A percentile compares a stretch with the other conserved stretches of the same genome.
phyloP scores from a whole-genome alignment of 1,284 basidiomycete genomes.

The Puccinia polysora region DNA sequence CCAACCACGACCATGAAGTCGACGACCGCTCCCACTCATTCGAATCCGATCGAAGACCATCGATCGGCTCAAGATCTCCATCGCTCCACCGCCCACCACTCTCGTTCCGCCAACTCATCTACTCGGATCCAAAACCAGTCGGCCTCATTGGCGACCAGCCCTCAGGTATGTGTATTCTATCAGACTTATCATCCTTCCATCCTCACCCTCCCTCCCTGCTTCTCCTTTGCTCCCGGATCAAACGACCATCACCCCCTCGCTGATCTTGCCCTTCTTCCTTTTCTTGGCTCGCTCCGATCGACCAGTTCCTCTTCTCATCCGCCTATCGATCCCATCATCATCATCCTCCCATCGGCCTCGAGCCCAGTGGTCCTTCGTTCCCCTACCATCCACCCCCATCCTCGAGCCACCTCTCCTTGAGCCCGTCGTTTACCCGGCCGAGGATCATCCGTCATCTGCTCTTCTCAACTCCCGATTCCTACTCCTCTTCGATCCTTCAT shows the following conservation, averaged over 20 bases:
- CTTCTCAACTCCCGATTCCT: constrained; percentile 29
- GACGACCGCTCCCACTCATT: constrained; percentile 15
- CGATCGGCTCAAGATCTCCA: constrained; percentile 8
- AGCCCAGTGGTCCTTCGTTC: background rate
- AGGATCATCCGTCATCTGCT: constrained; percentile 21
- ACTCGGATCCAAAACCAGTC: constrained; percentile 3
- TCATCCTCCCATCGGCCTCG: constrained; percentile 10
- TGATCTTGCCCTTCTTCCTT: background rate
- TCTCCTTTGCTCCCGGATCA: too few relatives aligned
- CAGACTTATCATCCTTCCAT: too few relatives aligned
- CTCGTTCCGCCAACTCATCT: constrained; percentile 19
- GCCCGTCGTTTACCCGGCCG: constrained; percentile 16
- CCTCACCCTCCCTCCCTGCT: too few relatives aligned
- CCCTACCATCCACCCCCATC: background rate
- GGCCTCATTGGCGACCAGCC: background rate
- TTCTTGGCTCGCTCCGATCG: background rate
- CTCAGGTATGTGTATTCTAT: constrained; percentile 26
- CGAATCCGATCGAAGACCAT: background rate
- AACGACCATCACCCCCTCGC: too few relatives aligned
- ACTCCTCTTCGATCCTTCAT: constrained; percentile 7
- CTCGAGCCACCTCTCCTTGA: constrained; percentile 12
- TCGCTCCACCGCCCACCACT: constrained; percentile 7
- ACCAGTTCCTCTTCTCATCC: constrained; percentile 9
- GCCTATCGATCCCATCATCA: constrained; percentile 1
- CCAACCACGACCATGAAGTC: background rate